Percentiles rank a stretch among this genome's conserved stretches.
These are phyloP conservation scores for Cladochytrium replicatum DNA, from an alignment of 192 early-diverging fungal species.

Conservation along the genomic window DNA sequence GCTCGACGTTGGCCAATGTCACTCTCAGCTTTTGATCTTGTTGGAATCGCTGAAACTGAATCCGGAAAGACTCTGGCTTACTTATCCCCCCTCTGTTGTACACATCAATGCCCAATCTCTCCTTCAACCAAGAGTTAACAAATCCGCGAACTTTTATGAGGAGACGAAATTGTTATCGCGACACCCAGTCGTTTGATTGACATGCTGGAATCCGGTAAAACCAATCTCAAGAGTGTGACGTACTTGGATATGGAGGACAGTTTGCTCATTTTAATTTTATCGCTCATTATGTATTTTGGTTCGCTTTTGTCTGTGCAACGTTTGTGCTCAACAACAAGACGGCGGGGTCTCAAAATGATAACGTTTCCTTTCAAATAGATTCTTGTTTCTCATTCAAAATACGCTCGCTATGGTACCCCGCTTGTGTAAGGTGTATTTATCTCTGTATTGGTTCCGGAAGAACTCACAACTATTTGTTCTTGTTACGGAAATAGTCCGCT, in stretches of 20 bases:
- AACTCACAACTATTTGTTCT: conserved; percentile 50
- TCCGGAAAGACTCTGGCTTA: conserved; percentile 83
- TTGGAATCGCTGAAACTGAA: conserved; percentile 94
- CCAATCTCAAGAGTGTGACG: conserved; percentile 77
- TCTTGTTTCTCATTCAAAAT: too few species aligned
- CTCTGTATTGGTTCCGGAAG: too few species aligned
- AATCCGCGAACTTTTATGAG: conserved; percentile 37
- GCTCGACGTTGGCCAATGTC: conserved; percentile 88
- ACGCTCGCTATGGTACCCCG: too few species aligned
- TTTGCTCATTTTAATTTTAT: conserved; percentile 92
- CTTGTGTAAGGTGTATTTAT: too few species aligned
- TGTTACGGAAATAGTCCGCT: conserved; percentile 42
- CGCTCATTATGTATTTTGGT: too few species aligned
- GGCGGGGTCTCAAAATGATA: too few species aligned
- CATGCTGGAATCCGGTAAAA: conserved; percentile 69
- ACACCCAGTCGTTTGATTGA: conserved; percentile 94
- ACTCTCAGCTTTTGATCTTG: conserved; percentile 69
- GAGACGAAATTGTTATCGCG: conserved; percentile 70
- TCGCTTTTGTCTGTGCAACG: too few species aligned
- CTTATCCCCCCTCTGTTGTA: conserved; percentile 71
- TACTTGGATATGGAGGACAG: conserved; percentile 95
- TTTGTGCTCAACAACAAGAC: too few species aligned
- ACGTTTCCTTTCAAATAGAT: too few species aligned
- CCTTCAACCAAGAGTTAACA: conserved; percentile 43
- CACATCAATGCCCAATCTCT: conserved; percentile 48